phyloP scores from a whole-genome alignment of 805 yeast species.

The Yamadazyma endophytica region DNA sequence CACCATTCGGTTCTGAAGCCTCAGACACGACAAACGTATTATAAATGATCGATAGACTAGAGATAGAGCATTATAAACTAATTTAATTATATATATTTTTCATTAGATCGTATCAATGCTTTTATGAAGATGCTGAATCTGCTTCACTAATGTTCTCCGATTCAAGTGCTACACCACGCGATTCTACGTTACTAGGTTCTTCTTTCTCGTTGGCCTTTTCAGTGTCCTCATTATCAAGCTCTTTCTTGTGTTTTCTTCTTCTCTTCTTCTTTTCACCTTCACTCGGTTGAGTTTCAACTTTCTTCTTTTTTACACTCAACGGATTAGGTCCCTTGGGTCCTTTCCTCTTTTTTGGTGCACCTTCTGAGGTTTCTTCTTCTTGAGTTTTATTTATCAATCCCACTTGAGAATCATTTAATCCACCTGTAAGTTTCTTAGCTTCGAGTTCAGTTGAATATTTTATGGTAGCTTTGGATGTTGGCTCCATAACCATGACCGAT shows the following conservation, averaged over 20 bases:
- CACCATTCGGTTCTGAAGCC: too few species aligned
- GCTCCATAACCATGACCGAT: slow-evolving; percentile 95
- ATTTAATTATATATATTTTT: too few species aligned
- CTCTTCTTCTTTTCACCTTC: slow-evolving; percentile 13
- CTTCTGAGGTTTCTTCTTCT: slow-evolving; percentile 6
- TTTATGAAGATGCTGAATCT: too few species aligned
- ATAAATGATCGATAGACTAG: too few species aligned
- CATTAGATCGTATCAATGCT: too few species aligned
- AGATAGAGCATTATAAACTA: too few species aligned
- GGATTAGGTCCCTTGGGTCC: slow-evolving; percentile 90
- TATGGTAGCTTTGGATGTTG: slow-evolving; percentile 68
- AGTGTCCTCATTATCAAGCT: slow-evolving; percentile 1
- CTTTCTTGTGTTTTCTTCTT: slow-evolving; percentile 20
- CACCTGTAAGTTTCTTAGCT: slow-evolving; percentile 63
- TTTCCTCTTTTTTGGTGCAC: slow-evolving; percentile 44
- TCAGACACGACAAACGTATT: too few species aligned
- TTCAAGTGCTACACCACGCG: too few species aligned
- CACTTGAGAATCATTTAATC: slow-evolving; percentile 64
- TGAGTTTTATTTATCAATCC: slow-evolving; percentile 16
- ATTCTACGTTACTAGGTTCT: too few species aligned
- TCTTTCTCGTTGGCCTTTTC: too few species aligned
- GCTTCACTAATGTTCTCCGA: too few species aligned
- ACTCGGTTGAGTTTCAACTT: slow-evolving; percentile 19
- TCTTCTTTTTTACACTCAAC: slow-evolving; percentile 78
- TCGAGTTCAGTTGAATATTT: slow-evolving; percentile 46